These are phyloP conservation scores for Dacryopinax spathularia DNA, from an alignment of 768 basidiomycete genomes.

Conservation along the genomic window DNA sequence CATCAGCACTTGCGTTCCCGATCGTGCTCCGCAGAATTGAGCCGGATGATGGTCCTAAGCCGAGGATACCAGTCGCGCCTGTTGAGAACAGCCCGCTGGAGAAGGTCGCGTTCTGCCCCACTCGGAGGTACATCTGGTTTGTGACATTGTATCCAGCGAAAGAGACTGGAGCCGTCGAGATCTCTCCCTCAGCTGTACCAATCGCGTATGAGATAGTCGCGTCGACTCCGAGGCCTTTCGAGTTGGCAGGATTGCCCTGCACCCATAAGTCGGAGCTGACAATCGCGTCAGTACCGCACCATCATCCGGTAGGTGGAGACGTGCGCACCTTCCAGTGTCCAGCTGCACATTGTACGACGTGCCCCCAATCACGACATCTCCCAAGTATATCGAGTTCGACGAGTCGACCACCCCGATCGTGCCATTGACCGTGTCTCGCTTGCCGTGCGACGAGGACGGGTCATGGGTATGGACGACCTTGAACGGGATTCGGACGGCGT, in stretches of 20 bases:
- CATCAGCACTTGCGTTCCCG: constrained; percentile 32
- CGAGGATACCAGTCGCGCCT: constrained; percentile 51
- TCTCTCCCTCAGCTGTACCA: background rate
- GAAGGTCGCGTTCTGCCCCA: background rate
- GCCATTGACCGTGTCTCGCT: background rate
- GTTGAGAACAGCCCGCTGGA: constrained; percentile 22
- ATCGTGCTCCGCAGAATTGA: constrained; percentile 37
- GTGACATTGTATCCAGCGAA: background rate
- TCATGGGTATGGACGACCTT: background rate
- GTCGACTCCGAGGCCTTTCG: background rate
- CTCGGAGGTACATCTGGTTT: background rate
- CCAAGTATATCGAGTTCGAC: background rate
- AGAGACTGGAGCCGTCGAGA: background rate
- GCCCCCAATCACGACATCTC: background rate
- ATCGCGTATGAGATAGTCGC: background rate
- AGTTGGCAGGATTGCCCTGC: background rate
- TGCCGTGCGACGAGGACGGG: background rate
- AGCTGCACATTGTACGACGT: background rate
- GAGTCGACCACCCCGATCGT: background rate
- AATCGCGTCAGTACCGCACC: background rate
- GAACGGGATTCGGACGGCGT: background rate
- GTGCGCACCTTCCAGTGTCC: background rate
- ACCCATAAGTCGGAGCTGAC: background rate
- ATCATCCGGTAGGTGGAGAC: background rate
- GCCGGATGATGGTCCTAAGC: constrained; percentile 59